Base-by-base conservation (phyloP, 805 yeast species). In the Candida nanaspora region DNA sequence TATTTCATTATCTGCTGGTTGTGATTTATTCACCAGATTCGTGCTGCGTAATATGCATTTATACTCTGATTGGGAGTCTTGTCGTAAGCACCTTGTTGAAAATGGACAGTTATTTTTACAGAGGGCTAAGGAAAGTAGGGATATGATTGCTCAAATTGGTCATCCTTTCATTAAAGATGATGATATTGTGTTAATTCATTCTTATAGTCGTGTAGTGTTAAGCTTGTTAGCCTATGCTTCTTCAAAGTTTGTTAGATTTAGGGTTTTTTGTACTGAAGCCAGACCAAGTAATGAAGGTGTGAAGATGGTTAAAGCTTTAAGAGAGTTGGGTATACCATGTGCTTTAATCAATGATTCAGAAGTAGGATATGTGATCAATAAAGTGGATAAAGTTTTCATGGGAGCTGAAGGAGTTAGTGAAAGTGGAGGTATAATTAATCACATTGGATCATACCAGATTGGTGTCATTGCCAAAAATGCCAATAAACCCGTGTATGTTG, bases 391-490 rank as follows among this genome's bases (percentile, higher is more conserved):
- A 62, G 85, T 93, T 4, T 75, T 93, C 48, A 93, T 93, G 49
- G 99, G 99, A 41, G 98, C 98, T 1, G 98, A 93, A 63, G 99
- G 99, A 50, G 99, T 93, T 3, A 95, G 96, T 3, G 99, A 93
- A 66, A 83, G 94, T 59, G 99, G 99, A 42, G 99, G 99, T 27
- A 87, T 94, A 37, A 91, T 93, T 50, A 93, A 93, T 62, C 89
- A 85, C 50, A 81, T 93, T 46, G 99, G 99, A 6, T 82, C 95
- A 2, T 93, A 86, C 62, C 96, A 93, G 55, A 82, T 91, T 37
- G 97, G 97, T 31, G 91, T 93, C 35, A 66, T 93, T 43, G 96
- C 98, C 3, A 82, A 85, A 51, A 80, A 83, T 44, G 85, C 95
- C 45, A 84, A 87, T 57, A 91, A 87, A 59, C 98, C 98, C 5